Base-by-base conservation (phyloP, 805 yeast species). In the Metschnikowia baotianmanensis region DNA sequence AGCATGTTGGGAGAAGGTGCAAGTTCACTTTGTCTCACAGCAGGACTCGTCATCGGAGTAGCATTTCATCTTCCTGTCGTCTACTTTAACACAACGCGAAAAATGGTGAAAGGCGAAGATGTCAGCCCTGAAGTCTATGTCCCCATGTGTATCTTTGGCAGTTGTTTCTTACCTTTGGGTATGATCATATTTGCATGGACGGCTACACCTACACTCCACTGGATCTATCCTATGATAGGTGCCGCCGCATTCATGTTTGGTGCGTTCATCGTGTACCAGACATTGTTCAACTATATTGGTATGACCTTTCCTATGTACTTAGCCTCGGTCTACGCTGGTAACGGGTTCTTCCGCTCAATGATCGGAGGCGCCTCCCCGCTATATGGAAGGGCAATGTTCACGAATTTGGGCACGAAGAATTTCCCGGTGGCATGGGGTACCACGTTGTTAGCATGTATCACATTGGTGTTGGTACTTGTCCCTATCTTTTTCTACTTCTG, bases 401-500 rank as follows among this genome's bases (percentile, higher is more conserved):
- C 24, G 13, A 44, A 44, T 24, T 27, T 41, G 28, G 32, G 34
- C 29, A 30, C 41, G 19, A 33, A 37, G 7, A 40, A 35, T 24
- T 44, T 21, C 18, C 42, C 42, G 6, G 45, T 47, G 18, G 48
- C 44, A 4, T 47, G 51, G 46, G 48, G 48, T 9, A 27, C 46
- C 4, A 38, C 30, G 31, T 4, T 46, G 20, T 35, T 46, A 13
- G 41, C 41, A 4, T 34, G 33, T 23, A 29, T 40, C 22, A 25
- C 35, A 16, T 10, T 32, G 21, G 72, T 55, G 0, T 57, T 79
- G 65, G 61, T 74, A 17, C 52, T 62, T 1, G 71, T 77, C 33
- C 82, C 82, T 7, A 64, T 75, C 25, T 50, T 67, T 5, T 59
- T 77, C 36, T 68, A 67, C 50, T 50, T 61, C 42, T 63, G 63